phyloP scores from a whole-genome alignment of 805 yeast genomes.

The Lachancea lanzarotensis region DNA sequence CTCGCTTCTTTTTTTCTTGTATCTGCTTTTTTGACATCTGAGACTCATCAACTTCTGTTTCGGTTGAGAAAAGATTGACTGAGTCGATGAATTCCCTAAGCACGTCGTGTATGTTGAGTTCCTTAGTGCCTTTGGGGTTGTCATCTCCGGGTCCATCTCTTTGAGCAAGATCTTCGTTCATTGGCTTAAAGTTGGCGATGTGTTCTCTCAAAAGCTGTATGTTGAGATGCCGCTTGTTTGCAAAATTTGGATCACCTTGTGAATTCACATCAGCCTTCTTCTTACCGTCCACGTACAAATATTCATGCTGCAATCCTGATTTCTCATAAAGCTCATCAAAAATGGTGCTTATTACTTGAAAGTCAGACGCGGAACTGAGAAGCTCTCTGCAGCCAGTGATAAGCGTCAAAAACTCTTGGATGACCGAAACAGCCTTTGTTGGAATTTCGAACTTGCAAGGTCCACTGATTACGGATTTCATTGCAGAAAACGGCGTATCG shows the following conservation, averaged over 20 bases:
- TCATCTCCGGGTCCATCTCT: conserved; percentile 23
- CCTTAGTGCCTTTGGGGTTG: neutral
- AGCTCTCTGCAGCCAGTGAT: conserved; percentile 19
- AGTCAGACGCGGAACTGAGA: neutral
- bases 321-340: conserved; percentile 27
- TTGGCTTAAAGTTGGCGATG: conserved; percentile 11
- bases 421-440: conserved; percentile 17
- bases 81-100: conserved; percentile 34
- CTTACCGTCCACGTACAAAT: conserved; percentile 22
- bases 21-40: conserved; percentile 12
- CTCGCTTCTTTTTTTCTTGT: conserved; percentile 15
- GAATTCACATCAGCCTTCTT: conserved; percentile 18
- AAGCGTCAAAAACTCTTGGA: conserved; percentile 20
- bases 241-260: conserved; percentile 17
- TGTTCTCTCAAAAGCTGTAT: conserved; percentile 20
- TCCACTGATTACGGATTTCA: conserved; percentile 14
- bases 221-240: conserved; percentile 27
- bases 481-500: conserved; percentile 6
- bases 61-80: conserved; percentile 31
- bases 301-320: conserved; percentile 28
- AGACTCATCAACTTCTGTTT: conserved; percentile 13
- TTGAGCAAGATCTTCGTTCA: conserved; percentile 19
- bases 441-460: conserved; percentile 7
- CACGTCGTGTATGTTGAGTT: conserved; percentile 11
- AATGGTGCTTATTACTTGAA: conserved; percentile 14